Percentiles rank a stretch among this genome's conserved stretches.
These are phyloP conservation scores for Diophrys sp. DNA, from an alignment of 73 alveolate species.

Conservation along the genomic window DNA sequence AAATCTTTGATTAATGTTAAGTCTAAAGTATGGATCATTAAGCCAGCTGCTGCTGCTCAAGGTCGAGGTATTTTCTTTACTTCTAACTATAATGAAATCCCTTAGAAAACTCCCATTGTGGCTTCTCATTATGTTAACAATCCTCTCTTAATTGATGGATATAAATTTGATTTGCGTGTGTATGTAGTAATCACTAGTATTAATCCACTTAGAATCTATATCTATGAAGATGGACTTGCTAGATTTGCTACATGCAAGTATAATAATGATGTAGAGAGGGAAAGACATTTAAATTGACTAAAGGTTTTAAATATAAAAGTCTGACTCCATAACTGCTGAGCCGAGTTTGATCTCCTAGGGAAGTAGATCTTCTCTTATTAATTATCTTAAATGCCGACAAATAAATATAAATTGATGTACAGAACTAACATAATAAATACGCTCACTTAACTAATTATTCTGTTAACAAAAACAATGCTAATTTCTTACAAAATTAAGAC, in stretches of 20 bases:
- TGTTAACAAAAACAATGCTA: conserved; percentile 40
- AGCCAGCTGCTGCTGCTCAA: conserved; percentile 72
- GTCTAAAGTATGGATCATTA: conserved; percentile 67
- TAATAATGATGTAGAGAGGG: conserved; percentile 4
- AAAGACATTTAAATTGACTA: too few species aligned
- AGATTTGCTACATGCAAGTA: conserved; percentile 53
- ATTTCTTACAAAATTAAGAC: conserved; percentile 18
- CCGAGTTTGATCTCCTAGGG: too few species aligned
- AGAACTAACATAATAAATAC: conserved; percentile 40
- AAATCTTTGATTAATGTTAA: background rate
- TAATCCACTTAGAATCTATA: conserved; percentile 72
- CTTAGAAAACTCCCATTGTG: conserved; percentile 37
- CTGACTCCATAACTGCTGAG: too few species aligned
- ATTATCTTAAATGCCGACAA: too few species aligned
- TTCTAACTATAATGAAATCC: conserved; percentile 42
- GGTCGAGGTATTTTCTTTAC: conserved; percentile 79
- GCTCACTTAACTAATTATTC: conserved; percentile 48
- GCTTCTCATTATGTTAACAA: conserved; percentile 67
- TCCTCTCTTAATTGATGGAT: conserved; percentile 73
- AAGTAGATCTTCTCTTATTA: too few species aligned
- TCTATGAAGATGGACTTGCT: conserved; percentile 79
- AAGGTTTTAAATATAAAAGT: too few species aligned
- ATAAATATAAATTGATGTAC: too few species aligned
- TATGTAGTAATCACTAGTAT: conserved; percentile 78
- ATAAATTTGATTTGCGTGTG: conserved; percentile 78